Percentiles rank a stretch among this genome's conserved stretches.
phyloP scores from a whole-genome alignment of 768 basidiomycete genomes.

The Naganishia friedmannii region DNA sequence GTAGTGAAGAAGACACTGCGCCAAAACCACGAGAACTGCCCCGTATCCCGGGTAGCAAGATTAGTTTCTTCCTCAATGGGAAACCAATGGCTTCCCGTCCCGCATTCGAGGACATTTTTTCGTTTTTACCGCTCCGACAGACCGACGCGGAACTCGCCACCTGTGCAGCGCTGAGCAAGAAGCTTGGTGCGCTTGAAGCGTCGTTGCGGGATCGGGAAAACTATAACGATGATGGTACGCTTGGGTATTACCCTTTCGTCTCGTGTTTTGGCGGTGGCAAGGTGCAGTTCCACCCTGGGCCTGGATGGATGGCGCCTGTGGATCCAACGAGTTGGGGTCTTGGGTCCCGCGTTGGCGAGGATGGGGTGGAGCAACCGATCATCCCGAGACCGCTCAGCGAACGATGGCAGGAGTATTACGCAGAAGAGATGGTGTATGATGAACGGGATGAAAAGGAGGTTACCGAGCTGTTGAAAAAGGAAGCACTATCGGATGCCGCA shows the following conservation, averaged over 20 bases:
- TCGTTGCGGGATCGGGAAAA: slow-evolving; percentile 59
- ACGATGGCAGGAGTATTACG: slow-evolving; percentile 78
- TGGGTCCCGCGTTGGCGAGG: slow-evolving; percentile 24
- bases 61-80: slow-evolving; percentile 92
- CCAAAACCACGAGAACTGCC: slow-evolving; percentile 61
- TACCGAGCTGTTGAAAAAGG: slow-evolving; percentile 36
- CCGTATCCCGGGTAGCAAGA: slow-evolving; percentile 65
- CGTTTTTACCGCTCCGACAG: slow-evolving; percentile 76
- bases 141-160: slow-evolving; percentile 63
- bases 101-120: slow-evolving; percentile 84
- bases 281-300: slow-evolving; percentile 82
- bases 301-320: slow-evolving; percentile 57
- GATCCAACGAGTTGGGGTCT: slow-evolving; percentile 40
- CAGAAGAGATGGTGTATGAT: slow-evolving; percentile 75
- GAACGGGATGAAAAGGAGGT: slow-evolving; percentile 68
- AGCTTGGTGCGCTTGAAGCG: slow-evolving; percentile 61
- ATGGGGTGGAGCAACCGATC: slow-evolving; percentile 15
- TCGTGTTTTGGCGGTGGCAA: slow-evolving; percentile 87
- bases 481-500: slow-evolving; percentile 33
- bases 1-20: slow-evolving; percentile 35
- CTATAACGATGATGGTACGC: slow-evolving; percentile 84
- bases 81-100: slow-evolving; percentile 63
- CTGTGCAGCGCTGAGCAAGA: slow-evolving; percentile 60
- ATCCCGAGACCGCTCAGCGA: slow-evolving; percentile 69
- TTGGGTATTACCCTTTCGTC: slow-evolving; percentile 94